Evolutionary conservation across 108 stramenopile species (phyloP), one percentile per base, ranked within the genome.

Genomic region (Aurantiochytrium sp.): DNA sequence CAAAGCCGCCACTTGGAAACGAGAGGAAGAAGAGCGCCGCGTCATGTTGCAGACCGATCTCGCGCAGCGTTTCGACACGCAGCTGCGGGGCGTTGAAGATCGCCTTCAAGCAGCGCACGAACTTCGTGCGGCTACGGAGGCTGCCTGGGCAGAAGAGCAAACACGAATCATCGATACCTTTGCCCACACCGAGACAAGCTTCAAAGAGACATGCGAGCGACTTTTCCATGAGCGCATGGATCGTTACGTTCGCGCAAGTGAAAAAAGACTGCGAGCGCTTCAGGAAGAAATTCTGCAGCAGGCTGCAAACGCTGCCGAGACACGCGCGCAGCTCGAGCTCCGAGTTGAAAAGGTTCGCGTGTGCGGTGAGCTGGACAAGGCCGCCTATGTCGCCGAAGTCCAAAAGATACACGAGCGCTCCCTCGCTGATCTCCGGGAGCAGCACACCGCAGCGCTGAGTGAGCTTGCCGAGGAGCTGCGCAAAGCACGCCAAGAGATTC

Each of bases 151-250:
- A 16, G 19, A 83, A 12, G 51, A 83, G 5, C 51, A 53, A 12
- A 47, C 45, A 2, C 14, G n/a, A 12, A 45, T 53, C 23, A 6
- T 25, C 3, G 49, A 47, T 18, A 53, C n/a, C 0, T 53, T 83
- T 47, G 49, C 49, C 19, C 19, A 83, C n/a, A 21, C 16, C 6
- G 76, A 83, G 23, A 28, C 19, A 16, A 43, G 51, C 25, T 83
- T 83, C 51, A 47, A 83, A 23, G 51, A 83, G 25, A 53, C 51
- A 8, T 83, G 76, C 51, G 49, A 83, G 51, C 49, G 49, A 1
- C 76, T 83, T 23, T 83, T 83, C 2, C 76, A 83, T 16, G 51
- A 83, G 51, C 76, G 76, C 4, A 83, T 83, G 76, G 76, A 83
- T 23, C 45, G 51, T 6, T 83, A 53, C 76, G 25, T 53, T 12